Base-by-base conservation (phyloP, 2,329 filamentous ascomycete genomes). In the Penicillium fuscoglaucum region DNA sequence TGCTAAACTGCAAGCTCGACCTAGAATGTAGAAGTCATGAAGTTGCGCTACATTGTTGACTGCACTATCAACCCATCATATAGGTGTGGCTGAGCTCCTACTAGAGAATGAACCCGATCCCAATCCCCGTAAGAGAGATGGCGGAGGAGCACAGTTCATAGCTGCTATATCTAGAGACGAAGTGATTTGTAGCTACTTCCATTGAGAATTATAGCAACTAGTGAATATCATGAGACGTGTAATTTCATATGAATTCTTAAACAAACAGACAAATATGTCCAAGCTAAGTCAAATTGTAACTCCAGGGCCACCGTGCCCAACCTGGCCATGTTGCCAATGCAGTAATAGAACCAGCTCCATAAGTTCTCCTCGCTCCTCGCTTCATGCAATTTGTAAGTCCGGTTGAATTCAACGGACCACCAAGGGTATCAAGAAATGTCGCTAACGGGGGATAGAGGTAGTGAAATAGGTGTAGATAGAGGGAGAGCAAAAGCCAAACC, bases 351-450 rank as follows among this genome's bases (percentile, higher is more conserved):
- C 26, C 21, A 55, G 33, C 29, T 46, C 24, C 56, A 50, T 19
- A n/a, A 19, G 8, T 19, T 45, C 39, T 44, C 24, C 52, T 43
- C 43, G 41, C 51, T 49, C 28, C 50, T 35, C 50, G 33, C 28
- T 57, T 3, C 35, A 57, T 57, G 50, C 55, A 57, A n/a, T 28
- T 37, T 57, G 28, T 29, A 45, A 43, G 37, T 54, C 43, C 7
- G 13, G 13, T 37, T 13, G n/a, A 29, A 35, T 48, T 17, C 45
- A 55, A 55, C 37, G 1, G 44, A 45, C 44, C 24, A 56, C 10
- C 48, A 48, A 58, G 56, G 56, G 51, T 58, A 58, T 55, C 56
- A 58, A 58, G 45, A 52, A 57, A 57, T 37, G 21, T 57, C 35
- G 50, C 50, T 47, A 56, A 52, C 8, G 21, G 24, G 46, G 46